Base-by-base conservation (phyloP, 1,284 basidiomycete species). In the Boletellus deceptivus region DNA sequence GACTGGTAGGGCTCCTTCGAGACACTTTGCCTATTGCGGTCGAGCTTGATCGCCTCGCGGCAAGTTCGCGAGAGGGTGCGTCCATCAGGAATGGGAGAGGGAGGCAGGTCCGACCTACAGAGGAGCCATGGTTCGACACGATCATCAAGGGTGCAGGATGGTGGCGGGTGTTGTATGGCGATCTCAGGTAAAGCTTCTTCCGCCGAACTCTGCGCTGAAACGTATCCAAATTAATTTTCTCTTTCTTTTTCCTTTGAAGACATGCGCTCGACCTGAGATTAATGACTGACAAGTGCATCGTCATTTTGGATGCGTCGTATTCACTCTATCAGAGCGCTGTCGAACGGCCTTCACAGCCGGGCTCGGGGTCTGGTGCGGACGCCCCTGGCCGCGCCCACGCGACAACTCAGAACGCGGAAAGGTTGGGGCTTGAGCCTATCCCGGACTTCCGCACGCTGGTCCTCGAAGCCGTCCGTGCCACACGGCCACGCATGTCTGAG, bases 211-310 rank as follows among this genome's bases (percentile, higher is more conserved):
- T 5, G 11, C 11, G 11, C 11, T 13, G 29, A 10, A 31, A 31
- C 20, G 9, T 27, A 29, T 18, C 2, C 7, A 11, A 14, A 8
- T 27, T 17, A 16, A 14, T 11, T 2, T 20, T 39, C 18, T 24
- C n/a, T 8, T 6, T 14, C 8, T 39, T 17, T 24, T 8, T 10
- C 5, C 7, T 35, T 7, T n/a, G 4, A 8, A 88, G 86, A 59
- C 83, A 89, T 63, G 89, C 86, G 0, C 72, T 92, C 39, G 89
- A 93, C 61, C 80, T 92, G 64, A 80, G 90, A 60, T 73, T 91
- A 60, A 79, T 91, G 78, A 77, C 73, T 11, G 75, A 75, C 25
- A 78, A 80, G 54, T 79, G 83, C 17, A 76, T 89, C 10, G 79
- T 76, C 13, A 80, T 91, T 46, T 64, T 89, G 31, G 89, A 91